Evolutionary conservation across 139 green algal species (phyloP), one percentile per base, ranked within the genome.

Genomic region (Trebouxia sp.): DNA sequence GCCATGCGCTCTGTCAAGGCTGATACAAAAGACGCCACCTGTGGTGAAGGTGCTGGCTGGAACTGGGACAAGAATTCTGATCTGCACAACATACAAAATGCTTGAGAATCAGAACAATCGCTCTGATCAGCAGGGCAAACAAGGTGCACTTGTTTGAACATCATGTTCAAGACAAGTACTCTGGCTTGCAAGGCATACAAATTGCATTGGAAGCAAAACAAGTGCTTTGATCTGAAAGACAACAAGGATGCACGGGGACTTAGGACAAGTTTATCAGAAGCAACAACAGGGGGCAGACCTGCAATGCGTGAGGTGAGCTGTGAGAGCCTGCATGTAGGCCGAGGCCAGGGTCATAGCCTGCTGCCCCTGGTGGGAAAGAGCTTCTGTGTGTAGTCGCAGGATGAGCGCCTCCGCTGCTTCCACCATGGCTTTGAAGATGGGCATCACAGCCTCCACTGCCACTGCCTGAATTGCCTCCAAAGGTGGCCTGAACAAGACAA

Each of bases 1-100:
- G 92, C 93, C 83, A 98, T 90, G 58, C 92, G 86, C 86, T 96
- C 87, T 67, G 91, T 87, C 28, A 97, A 85, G 12, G 84, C 72
- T 22, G 66, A 82, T 37, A 81, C 84, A 26, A 92, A 91, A 20
- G 87, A 92, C 9, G 86, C 75, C 24, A 88, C 78, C 22, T 30
- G 72, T 1, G 81, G 75, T 35, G 76, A 56, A 11, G 82, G 67
- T 17, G 80, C 50, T 38, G 85, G 85, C 30, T 39, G 84, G 72
- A 94, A 87, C 80, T 92, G 90, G 8, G 77, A 85, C 38, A 95
- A 76, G 78, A 88, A 93, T 58, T 95, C 89, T 26, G 80, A 45
- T 50, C 86, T 80, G 80, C 53, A 81, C 11, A 17, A 58, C 2
- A 3, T 9, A 22, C 50, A n/a, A n/a, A n/a, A n/a, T n/a, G n/a